Evolutionary conservation across 257 asterid species (phyloP), one percentile per base, ranked within the genome.

Genomic region (Salvia hispanica): DNA sequence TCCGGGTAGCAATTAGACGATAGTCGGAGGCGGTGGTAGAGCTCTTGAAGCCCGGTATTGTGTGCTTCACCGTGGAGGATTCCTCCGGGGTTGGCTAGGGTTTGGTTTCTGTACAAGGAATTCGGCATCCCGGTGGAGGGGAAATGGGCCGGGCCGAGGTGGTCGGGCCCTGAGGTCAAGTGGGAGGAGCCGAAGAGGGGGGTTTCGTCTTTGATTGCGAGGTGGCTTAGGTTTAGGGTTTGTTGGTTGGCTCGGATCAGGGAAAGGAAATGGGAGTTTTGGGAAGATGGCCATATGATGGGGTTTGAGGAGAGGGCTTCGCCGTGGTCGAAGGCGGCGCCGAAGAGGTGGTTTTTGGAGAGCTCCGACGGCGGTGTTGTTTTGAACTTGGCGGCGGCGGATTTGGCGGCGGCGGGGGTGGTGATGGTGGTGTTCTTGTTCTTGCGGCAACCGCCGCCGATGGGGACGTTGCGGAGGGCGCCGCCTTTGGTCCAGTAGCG

Each of bases 401-500:
- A 64, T 64, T 77, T 85, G 5, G 58, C 54, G 6, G 64, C 70
- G 3, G 84, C 42, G 31, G 31, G 31, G 0, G 86, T n/a, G 46
- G 84, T 5, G 14, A 78, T 42, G 67, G 73, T 3, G 60, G 85
- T 2, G 67, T n/a, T 68, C 80, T 78, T 87, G 86, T 82, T 90
- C 58, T 87, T 90, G 13, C 96, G 76, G 82, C 95, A 89, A 0
- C 95, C 96, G 9, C 96, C 96, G 4, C 96, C 96, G 48, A 89
- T 89, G 16, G 96, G 96, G 71, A 89, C 96, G 69, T 86, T 89
- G 59, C 96, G 90, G 16, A 89, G 77, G 9, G 96, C 95, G 12
- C 96, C 96, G 31, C 96, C 96, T 76, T 87, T 90, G 2, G 96
- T 90, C 96, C 96, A 90, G 74, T 90, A 90, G 46, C 96, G 96